Conservation (phyloP, 2,329 filamentous ascomycete genomes). For the Colletotrichum sp. region DNA sequence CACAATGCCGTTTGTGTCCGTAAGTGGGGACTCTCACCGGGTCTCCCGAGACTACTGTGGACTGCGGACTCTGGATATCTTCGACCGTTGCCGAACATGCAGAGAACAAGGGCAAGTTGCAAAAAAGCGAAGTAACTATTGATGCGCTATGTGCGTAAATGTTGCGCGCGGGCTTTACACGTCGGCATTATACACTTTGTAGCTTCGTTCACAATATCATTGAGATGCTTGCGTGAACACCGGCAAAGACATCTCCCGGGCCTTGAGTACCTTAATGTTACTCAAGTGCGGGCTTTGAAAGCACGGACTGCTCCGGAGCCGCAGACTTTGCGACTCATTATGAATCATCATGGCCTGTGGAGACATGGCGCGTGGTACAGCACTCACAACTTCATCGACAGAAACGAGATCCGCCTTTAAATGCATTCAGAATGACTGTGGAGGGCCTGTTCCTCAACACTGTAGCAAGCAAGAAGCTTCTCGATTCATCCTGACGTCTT, state of each 20-base stretch:
- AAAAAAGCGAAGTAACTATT: too few relatives aligned
- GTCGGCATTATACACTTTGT: neutral
- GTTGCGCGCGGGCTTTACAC: neutral
- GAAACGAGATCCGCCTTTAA: rapidly evolving
- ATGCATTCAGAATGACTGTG: neutral
- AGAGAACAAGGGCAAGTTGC: neutral
- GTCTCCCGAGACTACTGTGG: neutral
- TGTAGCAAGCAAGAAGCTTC: neutral
- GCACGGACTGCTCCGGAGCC: neutral
- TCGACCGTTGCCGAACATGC: neutral
- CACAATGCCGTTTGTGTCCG: neutral
- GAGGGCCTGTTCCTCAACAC: neutral
- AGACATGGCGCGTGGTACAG: rapidly evolving
- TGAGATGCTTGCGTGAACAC: neutral
- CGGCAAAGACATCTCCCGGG: neutral
- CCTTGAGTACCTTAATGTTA: neutral
- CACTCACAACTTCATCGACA: neutral
- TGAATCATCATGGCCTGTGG: neutral
- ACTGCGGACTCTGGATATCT: neutral
- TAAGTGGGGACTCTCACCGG: rapidly evolving
- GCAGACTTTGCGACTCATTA: rapidly evolving
- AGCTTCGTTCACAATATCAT: neutral
- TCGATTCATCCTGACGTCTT: neutral
- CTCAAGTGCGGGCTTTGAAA: neutral
- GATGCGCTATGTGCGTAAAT: neutral